phyloP scores from a whole-genome alignment of 495 filamentous ascomycete species.

The Daldinia childiae region DNA sequence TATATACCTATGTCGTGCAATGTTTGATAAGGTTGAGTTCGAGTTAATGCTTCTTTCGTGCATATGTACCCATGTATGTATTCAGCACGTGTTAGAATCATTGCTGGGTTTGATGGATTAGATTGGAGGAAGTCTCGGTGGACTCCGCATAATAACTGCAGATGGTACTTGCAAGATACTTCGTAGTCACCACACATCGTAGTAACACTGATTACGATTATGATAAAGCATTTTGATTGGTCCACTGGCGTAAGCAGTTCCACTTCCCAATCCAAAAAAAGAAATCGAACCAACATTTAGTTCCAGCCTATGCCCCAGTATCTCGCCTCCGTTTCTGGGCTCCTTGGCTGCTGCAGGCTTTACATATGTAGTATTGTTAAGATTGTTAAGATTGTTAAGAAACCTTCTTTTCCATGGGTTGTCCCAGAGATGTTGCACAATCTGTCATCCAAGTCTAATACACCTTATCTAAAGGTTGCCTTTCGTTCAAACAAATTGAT shows the following conservation, averaged over 20 bases:
- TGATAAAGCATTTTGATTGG: constrained; percentile 11
- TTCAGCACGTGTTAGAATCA: neutral
- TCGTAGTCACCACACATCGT: constrained; percentile 4
- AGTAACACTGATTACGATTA: constrained; percentile 28
- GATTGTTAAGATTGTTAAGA: too few species aligned
- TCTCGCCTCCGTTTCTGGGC: constrained; percentile 33
- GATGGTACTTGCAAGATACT: constrained; percentile 23
- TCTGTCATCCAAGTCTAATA: constrained; percentile 25
- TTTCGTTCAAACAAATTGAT: constrained; percentile 25
- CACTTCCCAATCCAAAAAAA: constrained; percentile 34
- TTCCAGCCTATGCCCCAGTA: constrained; percentile 10
- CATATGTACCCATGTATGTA: neutral
- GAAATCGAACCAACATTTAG: constrained; percentile 30
- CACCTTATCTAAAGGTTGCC: constrained; percentile 10
- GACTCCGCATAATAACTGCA: neutral
- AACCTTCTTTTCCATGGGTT: constrained; percentile 14
- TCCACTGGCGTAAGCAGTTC: neutral
- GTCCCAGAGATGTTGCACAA: constrained; percentile 27
- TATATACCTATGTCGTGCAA: too few species aligned
- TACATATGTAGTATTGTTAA: too few species aligned
- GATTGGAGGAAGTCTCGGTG: constrained; percentile 16
- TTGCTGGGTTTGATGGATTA: constrained; percentile 1
- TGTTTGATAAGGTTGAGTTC: neutral
- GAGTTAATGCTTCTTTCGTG: neutral
- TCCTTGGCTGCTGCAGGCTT: constrained; percentile 7